Base-by-base conservation (phyloP, 108 stramenopile species). In the Ochromonas danica region DNA sequence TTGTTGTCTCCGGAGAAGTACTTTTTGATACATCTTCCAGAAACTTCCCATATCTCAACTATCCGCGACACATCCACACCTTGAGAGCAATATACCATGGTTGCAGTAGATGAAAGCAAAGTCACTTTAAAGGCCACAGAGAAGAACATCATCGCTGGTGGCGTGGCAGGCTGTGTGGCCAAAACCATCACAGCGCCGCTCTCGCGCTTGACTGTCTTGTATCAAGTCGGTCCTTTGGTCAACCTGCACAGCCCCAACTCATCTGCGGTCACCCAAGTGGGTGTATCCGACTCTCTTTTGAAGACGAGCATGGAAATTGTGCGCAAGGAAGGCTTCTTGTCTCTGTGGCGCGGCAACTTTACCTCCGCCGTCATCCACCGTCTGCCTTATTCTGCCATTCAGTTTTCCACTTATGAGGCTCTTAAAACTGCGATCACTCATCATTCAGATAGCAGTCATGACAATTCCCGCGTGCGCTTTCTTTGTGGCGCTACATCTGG, bases 281-380 rank as follows among this genome's bases (percentile, higher is more conserved):
- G 22, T 14, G 14, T 22, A 51, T 35, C 27, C 14, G 17, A 31
- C 10, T 67, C 63, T 10, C 6, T 67, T 3, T 67, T 28, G 31
- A 35, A 28, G 31, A 33, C 92, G 0, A 79, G 93, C 61, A 35
- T 75, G 3, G 93, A 94, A 71, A 91, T 96, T 42, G 74, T 93
- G 1, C 91, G 93, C 79, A 87, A 92, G 43, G 94, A 94, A 31
- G 95, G 95, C 0, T 39, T 93, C 3, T 41, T 79, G 36, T 87
- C 91, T 43, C 71, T 96, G n/a, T 96, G 95, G 95, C 93, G 90
- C 74, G 95, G 95, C 42, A 96, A 96, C 78, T 92, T 91, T 65
- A 94, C 94, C 17, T 91, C 91, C 10, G n/a, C n/a, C n/a, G 92
- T 93, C 30, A 81, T 96, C 3, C 95, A 96, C 86, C 86, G 95